Evolutionary conservation across 495 filamentous ascomycete genomes (phyloP), one percentile per base, ranked within the genome.

Genomic region (Neurospora sp.): DNA sequence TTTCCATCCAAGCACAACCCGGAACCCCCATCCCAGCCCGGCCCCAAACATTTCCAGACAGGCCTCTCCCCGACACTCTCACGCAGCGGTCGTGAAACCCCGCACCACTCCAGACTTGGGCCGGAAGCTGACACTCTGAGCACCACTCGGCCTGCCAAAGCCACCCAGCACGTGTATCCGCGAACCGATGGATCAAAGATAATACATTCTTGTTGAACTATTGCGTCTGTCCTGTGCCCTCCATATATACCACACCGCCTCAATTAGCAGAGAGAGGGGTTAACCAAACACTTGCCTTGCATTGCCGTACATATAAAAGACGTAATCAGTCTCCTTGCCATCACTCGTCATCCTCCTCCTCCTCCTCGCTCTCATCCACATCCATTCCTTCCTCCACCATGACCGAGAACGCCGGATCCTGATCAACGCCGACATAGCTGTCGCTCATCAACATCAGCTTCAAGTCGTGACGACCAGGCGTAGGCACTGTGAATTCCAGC

Each of bases 361-460:
- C 91, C 42, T 94, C 93, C 53, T 93, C 92, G 1, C 93, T 92
- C 37, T 94, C 92, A 80, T 97, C 94, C 74, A 97, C 94, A 72
- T 98, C 96, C 94, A 94, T 94, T 4, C 94, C 94, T 81, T 98
- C 95, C 16, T 90, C 93, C 22, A 91, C 96, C 70, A 85, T 90
- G 40, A 98, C 90, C 68, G 87, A 90, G 79, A 99, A 97, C 3
- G 88, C 88, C 41, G 94, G 96, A 71, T 96, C 96, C 80, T 98
- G 96, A 84, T 99, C 96, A 59, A 99, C 94, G 8, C 96, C 96
- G 20, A 97, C 88, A 82, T 98, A 99, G 81, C 93, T 97, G 82
- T 99, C 96, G 80, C 96, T 93, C 93, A 99, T 97, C 81, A 98
- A 85, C 82, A 92, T 97, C 71, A 98, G 85, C 78, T 93, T 97